These are phyloP conservation scores for Aeminium ludgeri DNA, from an alignment of 495 filamentous ascomycete genomes.

Conservation along the genomic window DNA sequence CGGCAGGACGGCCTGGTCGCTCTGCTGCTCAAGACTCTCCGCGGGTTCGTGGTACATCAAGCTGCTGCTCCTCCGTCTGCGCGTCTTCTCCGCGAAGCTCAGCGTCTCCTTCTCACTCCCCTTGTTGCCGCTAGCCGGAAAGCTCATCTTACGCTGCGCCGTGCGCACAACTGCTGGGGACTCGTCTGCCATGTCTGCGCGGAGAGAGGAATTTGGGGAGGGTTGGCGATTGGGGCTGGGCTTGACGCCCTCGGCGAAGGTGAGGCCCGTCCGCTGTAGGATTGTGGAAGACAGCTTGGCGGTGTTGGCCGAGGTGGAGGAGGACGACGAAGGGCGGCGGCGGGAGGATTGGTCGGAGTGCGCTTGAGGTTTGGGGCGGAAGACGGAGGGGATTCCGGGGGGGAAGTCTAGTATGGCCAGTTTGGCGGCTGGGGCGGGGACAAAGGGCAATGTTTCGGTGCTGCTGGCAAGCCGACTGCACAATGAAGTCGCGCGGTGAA, in stretches of 20 bases:
- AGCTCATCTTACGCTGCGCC: slow-evolving; percentile 11
- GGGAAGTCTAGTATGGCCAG: slow-evolving; percentile 4
- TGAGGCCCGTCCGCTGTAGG: slow-evolving; percentile 6
- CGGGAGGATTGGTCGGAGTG: neutral
- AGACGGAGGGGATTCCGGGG: neutral
- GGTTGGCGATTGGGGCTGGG: neutral
- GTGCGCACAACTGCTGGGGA: slow-evolving; percentile 6
- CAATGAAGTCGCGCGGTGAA: too few species aligned
- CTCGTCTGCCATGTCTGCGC: neutral
- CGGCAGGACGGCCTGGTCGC: slow-evolving; percentile 82
- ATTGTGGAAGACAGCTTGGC: slow-evolving; percentile 15
- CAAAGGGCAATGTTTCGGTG: too few species aligned
- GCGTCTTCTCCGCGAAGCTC: slow-evolving; percentile 10
- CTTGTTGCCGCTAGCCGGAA: neutral
- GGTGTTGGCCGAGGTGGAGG: slow-evolving; percentile 6
- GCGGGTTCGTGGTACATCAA: slow-evolving; percentile 88
- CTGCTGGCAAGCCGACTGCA: too few species aligned
- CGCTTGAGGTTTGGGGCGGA: neutral
- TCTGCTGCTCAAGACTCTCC: slow-evolving; percentile 88
- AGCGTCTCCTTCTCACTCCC: slow-evolving; percentile 8
- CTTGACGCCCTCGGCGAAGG: slow-evolving; percentile 13
- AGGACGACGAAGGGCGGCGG: too few species aligned
- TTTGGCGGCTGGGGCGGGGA: neutral
- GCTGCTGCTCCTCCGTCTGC: slow-evolving; percentile 83
- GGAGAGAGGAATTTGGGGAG: neutral